phyloP scores from a whole-genome alignment of 768 basidiomycete genomes.

The Suillus weaverae region DNA sequence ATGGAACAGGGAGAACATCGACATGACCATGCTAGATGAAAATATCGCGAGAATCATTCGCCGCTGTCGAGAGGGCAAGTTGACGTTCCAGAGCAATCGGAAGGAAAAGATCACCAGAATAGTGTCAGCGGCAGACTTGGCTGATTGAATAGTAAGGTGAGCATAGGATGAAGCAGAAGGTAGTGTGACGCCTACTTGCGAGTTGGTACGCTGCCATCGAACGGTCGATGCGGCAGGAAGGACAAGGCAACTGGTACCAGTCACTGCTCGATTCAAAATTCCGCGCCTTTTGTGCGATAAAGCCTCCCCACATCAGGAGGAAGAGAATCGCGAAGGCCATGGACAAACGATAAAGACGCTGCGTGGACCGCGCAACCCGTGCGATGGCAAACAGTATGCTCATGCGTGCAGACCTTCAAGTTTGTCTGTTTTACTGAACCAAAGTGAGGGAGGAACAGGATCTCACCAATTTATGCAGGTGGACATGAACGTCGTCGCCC shows the following conservation, averaged over 20 bases:
- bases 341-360: neutral
- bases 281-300: neutral
- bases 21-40: constrained; percentile 16
- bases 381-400: constrained; percentile 27
- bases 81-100: constrained; percentile 17
- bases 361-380: constrained; percentile 24
- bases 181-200: neutral
- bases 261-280: constrained; percentile 4
- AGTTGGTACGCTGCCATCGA: constrained; percentile 11
- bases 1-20: constrained; percentile 11
- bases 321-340: constrained; percentile 13
- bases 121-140: constrained; percentile 7
- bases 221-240: neutral
- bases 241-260: constrained; percentile 11
- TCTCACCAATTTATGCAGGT: constrained; percentile 2
- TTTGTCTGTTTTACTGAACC: neutral
- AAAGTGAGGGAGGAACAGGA: neutral
- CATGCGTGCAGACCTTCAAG: constrained; percentile 25
- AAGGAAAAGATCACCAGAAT: constrained; percentile 12
- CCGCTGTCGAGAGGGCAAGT: constrained; percentile 13
- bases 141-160: neutral
- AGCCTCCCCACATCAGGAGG: neutral
- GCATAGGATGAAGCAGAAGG: neutral
- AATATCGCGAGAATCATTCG: constrained; percentile 16
- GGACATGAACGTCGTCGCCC: neutral